phyloP scores from a whole-genome alignment of 192 early-diverging fungal genomes.

The Coemansia brasiliensis region DNA sequence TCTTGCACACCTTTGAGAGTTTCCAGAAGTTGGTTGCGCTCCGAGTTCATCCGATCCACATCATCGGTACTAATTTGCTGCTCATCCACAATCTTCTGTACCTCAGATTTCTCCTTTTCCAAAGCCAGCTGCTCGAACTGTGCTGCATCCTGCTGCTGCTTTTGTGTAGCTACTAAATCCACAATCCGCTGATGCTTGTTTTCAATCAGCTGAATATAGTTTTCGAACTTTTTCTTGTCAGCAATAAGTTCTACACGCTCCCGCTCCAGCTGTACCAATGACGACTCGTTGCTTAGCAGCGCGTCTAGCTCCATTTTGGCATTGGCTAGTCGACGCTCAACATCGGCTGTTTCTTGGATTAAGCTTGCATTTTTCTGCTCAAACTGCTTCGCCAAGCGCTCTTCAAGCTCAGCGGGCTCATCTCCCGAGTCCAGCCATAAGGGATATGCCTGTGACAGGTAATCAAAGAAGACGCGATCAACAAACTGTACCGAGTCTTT shows the following conservation, averaged over 20 bases:
- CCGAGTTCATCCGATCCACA: constrained; percentile 78
- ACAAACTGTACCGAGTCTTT: constrained; percentile 57
- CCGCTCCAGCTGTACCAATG: constrained; percentile 57
- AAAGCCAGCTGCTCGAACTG: constrained; percentile 52
- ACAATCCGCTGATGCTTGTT: constrained; percentile 57
- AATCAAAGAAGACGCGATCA: constrained; percentile 74
- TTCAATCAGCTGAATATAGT: constrained; percentile 49
- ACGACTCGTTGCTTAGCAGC: constrained; percentile 50
- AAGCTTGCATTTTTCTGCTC: constrained; percentile 64
- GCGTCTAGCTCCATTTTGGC: constrained; percentile 51
- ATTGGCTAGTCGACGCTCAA: constrained; percentile 58
- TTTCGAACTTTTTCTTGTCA: constrained; percentile 65
- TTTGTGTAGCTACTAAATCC: constrained; percentile 33
- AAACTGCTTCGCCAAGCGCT: constrained; percentile 60
- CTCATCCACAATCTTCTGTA: constrained; percentile 66
- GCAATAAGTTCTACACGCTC: constrained; percentile 56
- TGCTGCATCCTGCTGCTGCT: constrained; percentile 44
- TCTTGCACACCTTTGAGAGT: constrained; percentile 54
- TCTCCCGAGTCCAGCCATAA: constrained; percentile 67
- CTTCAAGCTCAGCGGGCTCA: constrained; percentile 62
- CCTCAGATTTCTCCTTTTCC: constrained; percentile 56
- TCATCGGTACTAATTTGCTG: constrained; percentile 79
- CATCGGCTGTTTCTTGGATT: constrained; percentile 50
- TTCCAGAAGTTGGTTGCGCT: constrained; percentile 66
- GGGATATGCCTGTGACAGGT: constrained; percentile 63